Conservation (phyloP, 495 filamentous ascomycete genomes). For the Podospora pseudopauciseta region DNA sequence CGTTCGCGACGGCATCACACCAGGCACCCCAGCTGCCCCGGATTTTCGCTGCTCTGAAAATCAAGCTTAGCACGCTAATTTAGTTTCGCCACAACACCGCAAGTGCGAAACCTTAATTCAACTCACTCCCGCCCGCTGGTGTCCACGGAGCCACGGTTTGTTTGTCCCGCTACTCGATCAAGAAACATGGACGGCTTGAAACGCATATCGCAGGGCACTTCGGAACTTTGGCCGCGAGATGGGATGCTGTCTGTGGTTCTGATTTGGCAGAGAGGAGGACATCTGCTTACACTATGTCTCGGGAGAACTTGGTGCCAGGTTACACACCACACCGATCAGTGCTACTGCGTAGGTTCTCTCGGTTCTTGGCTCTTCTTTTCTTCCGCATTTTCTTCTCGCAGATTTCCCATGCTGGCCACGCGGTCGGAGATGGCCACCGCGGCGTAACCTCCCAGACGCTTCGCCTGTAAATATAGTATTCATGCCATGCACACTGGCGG, state of each 20-base stretch:
- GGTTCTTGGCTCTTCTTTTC: background rate
- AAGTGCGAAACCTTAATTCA: conserved; percentile 27
- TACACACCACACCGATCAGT: background rate
- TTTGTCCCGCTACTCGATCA: background rate
- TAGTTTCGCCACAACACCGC: conserved; percentile 24
- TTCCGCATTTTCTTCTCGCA: background rate
- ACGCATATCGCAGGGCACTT: background rate
- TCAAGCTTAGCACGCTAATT: conserved; percentile 24
- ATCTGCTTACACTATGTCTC: background rate
- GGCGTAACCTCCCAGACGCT: background rate
- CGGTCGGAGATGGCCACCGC: background rate
- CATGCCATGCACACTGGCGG: background rate
- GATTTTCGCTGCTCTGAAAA: conserved; percentile 21
- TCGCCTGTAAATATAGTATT: background rate
- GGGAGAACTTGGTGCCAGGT: background rate
- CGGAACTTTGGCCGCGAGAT: background rate
- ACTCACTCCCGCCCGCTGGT: conserved; percentile 11
- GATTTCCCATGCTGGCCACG: background rate
- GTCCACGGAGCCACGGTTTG: background rate
- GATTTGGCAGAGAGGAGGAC: background rate
- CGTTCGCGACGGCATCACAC: background rate
- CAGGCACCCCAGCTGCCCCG: conserved; percentile 15
- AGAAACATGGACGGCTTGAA: background rate
- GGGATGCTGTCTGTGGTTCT: background rate
- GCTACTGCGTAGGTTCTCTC: no score